Evolutionary conservation across 108 stramenopile species (phyloP), one percentile per base, ranked within the genome.

Genomic region (Cyclostephanos invisitatus): DNA sequence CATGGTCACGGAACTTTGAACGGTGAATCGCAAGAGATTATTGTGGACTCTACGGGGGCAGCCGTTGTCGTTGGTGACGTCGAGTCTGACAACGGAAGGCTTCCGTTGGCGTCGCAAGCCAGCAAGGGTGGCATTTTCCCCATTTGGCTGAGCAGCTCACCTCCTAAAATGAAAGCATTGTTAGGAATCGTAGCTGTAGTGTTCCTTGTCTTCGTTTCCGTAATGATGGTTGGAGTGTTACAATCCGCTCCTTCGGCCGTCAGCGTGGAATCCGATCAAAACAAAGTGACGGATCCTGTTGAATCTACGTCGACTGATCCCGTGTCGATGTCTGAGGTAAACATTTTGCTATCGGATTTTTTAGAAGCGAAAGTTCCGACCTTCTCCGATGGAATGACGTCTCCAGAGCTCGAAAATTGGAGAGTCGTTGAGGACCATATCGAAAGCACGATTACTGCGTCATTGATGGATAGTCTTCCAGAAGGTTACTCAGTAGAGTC

Each of bases 21-120:
- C 27, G 29, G 60, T 18, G 60, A 61, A n/a, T 61, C 60, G 28
- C 69, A 70, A 70, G 69, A 70, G 57, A 59, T 70, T 47, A 42
- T 60, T 22, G 57, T 70, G 44, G 69, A 48, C 10, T 49, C n/a
- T 20, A 17, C 69, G 28, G 69, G 69, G 8, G 28, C 20, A 44
- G 69, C 69, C 2, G 48, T 70, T 27, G 2, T 70, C 46, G 15
- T 70, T 7, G 58, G 58, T 46, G 22, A 58, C 44, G 25, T 70
- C 48, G 47, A 38, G 32, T 48, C 46, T 7, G 69, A 59, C 58
- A 27, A 49, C 18, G 61, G 36, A 15, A 48, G 28, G 24, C 32
- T 2, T 18, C 5, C 60, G 21, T 18, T 40, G 21, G 28, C 28
- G 11, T 40, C 35, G 35, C 28, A 36, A 53, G 1, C 11, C 27